Evolutionary conservation across 169 alveolate species (phyloP).

Genomic region (Plasmodium inui): DNA sequence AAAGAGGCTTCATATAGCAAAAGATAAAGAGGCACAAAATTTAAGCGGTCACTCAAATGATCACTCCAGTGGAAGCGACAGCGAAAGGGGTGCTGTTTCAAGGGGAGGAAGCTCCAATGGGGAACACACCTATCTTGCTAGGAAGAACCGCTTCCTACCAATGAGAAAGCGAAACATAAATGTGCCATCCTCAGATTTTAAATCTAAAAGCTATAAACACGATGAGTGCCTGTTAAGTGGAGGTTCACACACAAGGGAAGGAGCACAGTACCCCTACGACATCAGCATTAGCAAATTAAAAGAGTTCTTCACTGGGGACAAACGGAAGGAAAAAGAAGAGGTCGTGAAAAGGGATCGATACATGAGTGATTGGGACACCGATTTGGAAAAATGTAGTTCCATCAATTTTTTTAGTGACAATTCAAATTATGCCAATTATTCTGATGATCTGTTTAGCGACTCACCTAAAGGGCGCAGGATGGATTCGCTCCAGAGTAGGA

Average conservation of each 20-base stretch:
- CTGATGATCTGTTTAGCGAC: not conserved
- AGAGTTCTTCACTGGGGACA: not conserved
- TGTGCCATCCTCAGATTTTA: not conserved
- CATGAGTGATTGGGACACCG: conserved; percentile 16
- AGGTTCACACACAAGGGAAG: not conserved
- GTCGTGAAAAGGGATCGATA: conserved; percentile 1
- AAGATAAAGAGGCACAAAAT: not conserved
- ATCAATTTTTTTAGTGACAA: conserved; percentile 59
- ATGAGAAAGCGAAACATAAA: not conserved
- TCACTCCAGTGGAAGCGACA: not conserved
- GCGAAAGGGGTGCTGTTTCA: not conserved
- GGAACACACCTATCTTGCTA: not conserved
- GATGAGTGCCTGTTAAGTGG: conserved; percentile 7
- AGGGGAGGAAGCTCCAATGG: not conserved
- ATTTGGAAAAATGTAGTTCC: conserved; percentile 59
- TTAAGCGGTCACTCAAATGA: not conserved
- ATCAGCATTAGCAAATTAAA: conserved; percentile 1
- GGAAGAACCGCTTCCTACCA: not conserved
- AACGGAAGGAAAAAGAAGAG: not conserved
- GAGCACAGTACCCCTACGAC: not conserved
- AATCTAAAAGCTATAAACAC: not conserved
- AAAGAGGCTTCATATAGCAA: not conserved
- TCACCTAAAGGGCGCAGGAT: not conserved
- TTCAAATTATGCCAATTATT: conserved; percentile 23
- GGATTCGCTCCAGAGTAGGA: not conserved